Conservation (phyloP, 805 yeast genomes). For the Cyberlindnera suaveolens region DNA sequence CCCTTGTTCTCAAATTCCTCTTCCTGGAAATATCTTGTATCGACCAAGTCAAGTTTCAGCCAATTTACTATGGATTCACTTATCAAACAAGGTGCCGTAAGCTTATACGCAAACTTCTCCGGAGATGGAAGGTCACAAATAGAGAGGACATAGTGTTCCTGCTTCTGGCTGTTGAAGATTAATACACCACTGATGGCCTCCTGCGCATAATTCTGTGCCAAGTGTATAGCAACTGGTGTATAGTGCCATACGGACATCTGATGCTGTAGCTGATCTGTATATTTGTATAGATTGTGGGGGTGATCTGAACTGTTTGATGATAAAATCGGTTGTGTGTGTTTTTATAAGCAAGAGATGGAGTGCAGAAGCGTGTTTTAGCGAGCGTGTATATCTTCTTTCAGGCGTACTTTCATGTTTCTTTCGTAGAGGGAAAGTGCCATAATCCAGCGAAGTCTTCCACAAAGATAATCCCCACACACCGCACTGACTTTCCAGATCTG, state of each 20-base stretch:
- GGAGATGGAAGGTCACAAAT: conserved; percentile 12
- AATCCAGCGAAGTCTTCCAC: no score
- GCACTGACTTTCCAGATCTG: no score
- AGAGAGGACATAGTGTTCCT: conserved; percentile 14
- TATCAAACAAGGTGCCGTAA: conserved; percentile 11
- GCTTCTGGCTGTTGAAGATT: conserved; percentile 7
- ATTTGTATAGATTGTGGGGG: not conserved
- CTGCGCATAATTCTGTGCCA: conserved; percentile 3
- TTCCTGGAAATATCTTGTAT: conserved; percentile 1
- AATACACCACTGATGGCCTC: conserved; percentile 22
- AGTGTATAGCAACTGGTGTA: conserved; percentile 22
- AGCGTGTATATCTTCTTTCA: no score
- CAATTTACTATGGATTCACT: conserved; percentile 14
- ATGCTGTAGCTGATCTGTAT: not conserved
- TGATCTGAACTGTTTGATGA: not conserved
- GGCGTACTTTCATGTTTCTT: no score
- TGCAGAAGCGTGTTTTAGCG: no score
- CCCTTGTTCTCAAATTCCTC: not conserved
- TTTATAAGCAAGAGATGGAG: no score
- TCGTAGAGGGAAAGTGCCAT: no score
- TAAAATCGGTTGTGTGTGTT: no score
- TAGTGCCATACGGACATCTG: conserved; percentile 17
- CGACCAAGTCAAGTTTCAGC: conserved; percentile 10
- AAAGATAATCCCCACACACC: no score
- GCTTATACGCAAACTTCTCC: conserved; percentile 9